Percentiles rank a stretch among this genome's conserved stretches.
These are phyloP conservation scores for Pachyrhizus erosus DNA, from an alignment of 306 rosid species.

Conservation along the genomic window DNA sequence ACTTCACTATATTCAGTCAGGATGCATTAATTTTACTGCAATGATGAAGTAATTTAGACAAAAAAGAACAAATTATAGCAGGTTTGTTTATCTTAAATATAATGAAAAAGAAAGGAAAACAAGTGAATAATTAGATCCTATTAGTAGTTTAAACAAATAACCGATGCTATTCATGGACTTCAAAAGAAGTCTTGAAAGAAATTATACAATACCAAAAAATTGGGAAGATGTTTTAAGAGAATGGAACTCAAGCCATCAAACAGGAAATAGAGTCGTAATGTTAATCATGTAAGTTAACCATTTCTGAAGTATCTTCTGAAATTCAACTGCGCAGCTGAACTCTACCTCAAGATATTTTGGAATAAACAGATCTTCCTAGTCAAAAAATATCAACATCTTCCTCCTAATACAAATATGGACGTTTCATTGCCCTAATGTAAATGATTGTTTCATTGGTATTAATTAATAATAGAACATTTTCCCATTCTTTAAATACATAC, in stretches of 20 bases:
- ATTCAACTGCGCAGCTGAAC: not conserved
- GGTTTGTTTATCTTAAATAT: not conserved
- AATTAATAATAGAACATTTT: not conserved
- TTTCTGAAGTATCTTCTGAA: not conserved
- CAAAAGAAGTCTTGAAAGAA: not conserved
- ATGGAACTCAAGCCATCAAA: not conserved
- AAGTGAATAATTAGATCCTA: not conserved
- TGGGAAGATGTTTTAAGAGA: not conserved
- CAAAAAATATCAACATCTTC: not conserved
- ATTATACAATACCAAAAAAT: not conserved
- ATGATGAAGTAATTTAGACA: not conserved
- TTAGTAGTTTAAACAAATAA: not conserved
- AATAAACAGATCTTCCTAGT: not conserved
- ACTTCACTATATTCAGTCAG: not conserved
- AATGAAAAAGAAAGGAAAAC: not conserved
- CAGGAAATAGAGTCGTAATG: not conserved
- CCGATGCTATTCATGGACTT: not conserved
- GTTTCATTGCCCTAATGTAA: not conserved
- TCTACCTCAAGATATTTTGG: not conserved
- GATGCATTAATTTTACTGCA: not conserved
- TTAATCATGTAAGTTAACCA: not conserved
- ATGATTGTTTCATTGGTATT: not conserved
- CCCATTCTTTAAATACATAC: not conserved
- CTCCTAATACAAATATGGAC: not conserved
- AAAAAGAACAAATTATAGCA: not conserved